Base-by-base conservation (phyloP, 331 rosid species). In the Acacia concinna region DNA sequence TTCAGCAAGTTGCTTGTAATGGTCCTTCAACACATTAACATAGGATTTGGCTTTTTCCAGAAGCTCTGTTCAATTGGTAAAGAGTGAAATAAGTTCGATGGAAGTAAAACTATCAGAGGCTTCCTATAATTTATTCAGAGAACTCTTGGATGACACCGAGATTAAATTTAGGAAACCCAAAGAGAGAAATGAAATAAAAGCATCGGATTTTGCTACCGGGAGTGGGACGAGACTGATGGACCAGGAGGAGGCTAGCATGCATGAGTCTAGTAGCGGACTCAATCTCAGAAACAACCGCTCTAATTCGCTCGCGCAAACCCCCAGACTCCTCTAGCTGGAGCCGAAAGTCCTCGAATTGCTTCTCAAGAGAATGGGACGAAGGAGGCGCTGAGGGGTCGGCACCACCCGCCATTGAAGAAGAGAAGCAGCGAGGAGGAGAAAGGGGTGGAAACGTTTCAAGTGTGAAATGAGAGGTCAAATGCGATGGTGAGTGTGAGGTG, bases 221-320 rank as follows among this genome's bases (percentile, higher is more conserved):
- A 40, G 90, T 86, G 20, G 94, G 88, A 8, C 96, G 93, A 84
- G 96, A 91, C 75, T 95, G 97, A 78, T 95, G 99, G 67, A 95
- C 97, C 12, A 91, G 87, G 63, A 91, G 98, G 40, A 93, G 84
- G 74, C 85, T 83, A 20, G 96, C 91, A 56, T 93, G 89, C 76
- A 93, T 89, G 66, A 90, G 70, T 83, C 99, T 83, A 0, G 92
- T 60, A 44, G 91, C 81, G 78, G 99, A 93, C 78, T 95, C 98
- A 15, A 95, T 90, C 83, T 91, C 96, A 77, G 87, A 83, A 12
- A 86, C 97, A 15, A 95, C 91, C 12, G 76, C 80, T 71, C 97
- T 90, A 83, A 95, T 93, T 75, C 90, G 94, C 49, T 91, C 98
- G 43, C 96, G 90, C 68, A 93, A 23, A 41, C 84, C 78, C 15